phyloP scores from a whole-genome alignment of 768 basidiomycete species.

The Amylocystis lapponica region DNA sequence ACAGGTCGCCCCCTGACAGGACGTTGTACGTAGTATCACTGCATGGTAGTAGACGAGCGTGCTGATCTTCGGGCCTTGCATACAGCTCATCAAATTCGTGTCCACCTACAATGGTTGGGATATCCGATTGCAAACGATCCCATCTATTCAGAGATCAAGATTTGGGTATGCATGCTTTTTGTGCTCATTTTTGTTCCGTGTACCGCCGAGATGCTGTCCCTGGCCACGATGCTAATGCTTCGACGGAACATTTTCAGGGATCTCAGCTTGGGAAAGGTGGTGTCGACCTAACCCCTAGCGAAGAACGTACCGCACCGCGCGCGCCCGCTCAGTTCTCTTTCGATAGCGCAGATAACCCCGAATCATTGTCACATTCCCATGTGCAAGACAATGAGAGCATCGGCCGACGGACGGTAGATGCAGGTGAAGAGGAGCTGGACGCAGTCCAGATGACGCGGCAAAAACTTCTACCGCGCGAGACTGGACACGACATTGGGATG shows the following conservation, averaged over 20 bases:
- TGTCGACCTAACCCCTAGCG: slow-evolving; percentile 67
- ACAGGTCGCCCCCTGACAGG: slow-evolving; percentile 86
- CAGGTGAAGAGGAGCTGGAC: neutral
- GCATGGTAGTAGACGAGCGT: no score
- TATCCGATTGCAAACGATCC: slow-evolving; percentile 94
- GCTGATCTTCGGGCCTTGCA: no score
- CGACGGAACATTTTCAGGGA: slow-evolving; percentile 44
- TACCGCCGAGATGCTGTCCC: no score
- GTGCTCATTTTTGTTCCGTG: no score
- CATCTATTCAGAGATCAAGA: slow-evolving; percentile 75
- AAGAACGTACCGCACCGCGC: slow-evolving; percentile 57
- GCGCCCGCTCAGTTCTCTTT: slow-evolving; percentile 39
- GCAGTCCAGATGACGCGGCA: slow-evolving; percentile 6
- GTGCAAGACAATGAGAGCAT: neutral
- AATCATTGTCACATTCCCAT: slow-evolving; percentile 8
- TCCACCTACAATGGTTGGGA: slow-evolving; percentile 93
- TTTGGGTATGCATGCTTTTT: slow-evolving; percentile 51
- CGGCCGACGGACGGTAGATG: neutral
- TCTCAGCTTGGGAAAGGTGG: slow-evolving; percentile 70
- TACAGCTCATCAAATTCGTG: slow-evolving; percentile 94
- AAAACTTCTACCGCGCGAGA: slow-evolving; percentile 73
- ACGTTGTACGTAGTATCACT: slow-evolving; percentile 57
- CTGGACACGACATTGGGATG: slow-evolving; percentile 84
- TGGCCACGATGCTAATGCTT: neutral
- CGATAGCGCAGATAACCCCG: slow-evolving; percentile 18